Evolutionary conservation across 1,139 yeast species (phyloP).

Genomic region (Kodamaea suecica): DNA sequence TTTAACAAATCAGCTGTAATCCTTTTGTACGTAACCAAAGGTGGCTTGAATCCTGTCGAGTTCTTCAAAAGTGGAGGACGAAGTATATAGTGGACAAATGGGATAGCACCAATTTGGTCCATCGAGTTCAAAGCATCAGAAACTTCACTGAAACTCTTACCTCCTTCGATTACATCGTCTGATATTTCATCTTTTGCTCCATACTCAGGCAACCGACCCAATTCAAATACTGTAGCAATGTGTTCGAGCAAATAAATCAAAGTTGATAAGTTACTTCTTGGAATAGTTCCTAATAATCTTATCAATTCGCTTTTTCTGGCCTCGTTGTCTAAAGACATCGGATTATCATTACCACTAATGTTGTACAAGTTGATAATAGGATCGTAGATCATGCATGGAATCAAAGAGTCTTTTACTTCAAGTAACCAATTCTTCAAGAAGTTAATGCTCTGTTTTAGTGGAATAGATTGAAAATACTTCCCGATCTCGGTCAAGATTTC

Average conservation of each 20-base stretch:
- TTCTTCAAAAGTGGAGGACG: conserved; percentile 40
- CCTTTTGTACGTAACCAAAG: conserved; percentile 25
- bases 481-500: conserved; percentile 23
- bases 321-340: conserved; percentile 9
- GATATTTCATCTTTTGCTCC: conserved; percentile 29
- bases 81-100: conserved; percentile 41
- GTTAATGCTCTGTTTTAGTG: conserved; percentile 21
- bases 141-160: conserved; percentile 12
- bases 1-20: conserved; percentile 32
- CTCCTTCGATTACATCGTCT: conserved; percentile 22
- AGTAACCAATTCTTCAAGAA: conserved; percentile 43
- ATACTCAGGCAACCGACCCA: conserved; percentile 27
- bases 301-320: conserved; percentile 20
- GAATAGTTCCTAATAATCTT: conserved; percentile 32
- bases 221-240: conserved; percentile 24
- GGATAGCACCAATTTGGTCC: conserved; percentile 39
- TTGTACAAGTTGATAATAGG: conserved; percentile 28
- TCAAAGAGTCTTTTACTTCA: conserved; percentile 42
- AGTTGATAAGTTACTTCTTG: conserved; percentile 43
- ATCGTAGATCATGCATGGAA: conserved; percentile 45
- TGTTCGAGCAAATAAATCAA: conserved; percentile 39
- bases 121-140: conserved; percentile 30
- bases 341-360: conserved; percentile 5
- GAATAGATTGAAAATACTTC: conserved; percentile 13
- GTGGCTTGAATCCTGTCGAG: conserved; percentile 43